These are phyloP conservation scores for Acanthamoeba lenticulata DNA, from an alignment of 208 protist genomes.

Conservation along the genomic window DNA sequence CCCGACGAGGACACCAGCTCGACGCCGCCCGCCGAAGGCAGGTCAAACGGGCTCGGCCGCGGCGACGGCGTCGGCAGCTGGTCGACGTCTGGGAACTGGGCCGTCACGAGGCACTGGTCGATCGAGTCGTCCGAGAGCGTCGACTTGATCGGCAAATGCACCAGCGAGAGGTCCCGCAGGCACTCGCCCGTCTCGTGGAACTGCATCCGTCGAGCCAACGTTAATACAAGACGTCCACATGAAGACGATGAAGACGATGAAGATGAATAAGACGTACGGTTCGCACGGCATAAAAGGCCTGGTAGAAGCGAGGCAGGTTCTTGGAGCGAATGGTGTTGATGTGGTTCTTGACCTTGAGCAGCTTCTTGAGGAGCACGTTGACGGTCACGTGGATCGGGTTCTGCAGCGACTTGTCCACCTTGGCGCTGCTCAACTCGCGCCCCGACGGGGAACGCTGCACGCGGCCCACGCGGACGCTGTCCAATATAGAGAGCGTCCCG, in stretches of 20 bases:
- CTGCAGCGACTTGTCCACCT: background rate
- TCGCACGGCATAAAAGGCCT: background rate
- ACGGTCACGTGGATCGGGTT: constrained; percentile 39
- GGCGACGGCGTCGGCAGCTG: background rate
- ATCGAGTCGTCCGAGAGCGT: background rate
- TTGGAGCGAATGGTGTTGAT: background rate
- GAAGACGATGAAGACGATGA: background rate
- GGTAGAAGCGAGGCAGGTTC: background rate
- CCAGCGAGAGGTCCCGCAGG: background rate
- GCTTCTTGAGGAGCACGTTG: constrained; percentile 47
- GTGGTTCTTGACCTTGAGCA: constrained; percentile 59
- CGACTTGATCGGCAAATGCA: constrained; percentile 27
- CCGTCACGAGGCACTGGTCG: background rate
- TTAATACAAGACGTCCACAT: background rate
- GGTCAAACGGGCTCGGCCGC: background rate
- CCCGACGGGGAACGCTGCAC: background rate
- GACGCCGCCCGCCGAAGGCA: background rate
- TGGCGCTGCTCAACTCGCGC: background rate
- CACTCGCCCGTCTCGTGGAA: constrained; percentile 54
- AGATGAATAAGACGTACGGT: background rate
- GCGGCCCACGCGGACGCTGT: background rate
- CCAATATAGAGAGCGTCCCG: background rate
- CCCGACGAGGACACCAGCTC: background rate
- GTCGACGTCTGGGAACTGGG: background rate
- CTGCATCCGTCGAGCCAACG: background rate